Conservation (phyloP, 139 green algal genomes). For the Chlorella sorokiniana region DNA sequence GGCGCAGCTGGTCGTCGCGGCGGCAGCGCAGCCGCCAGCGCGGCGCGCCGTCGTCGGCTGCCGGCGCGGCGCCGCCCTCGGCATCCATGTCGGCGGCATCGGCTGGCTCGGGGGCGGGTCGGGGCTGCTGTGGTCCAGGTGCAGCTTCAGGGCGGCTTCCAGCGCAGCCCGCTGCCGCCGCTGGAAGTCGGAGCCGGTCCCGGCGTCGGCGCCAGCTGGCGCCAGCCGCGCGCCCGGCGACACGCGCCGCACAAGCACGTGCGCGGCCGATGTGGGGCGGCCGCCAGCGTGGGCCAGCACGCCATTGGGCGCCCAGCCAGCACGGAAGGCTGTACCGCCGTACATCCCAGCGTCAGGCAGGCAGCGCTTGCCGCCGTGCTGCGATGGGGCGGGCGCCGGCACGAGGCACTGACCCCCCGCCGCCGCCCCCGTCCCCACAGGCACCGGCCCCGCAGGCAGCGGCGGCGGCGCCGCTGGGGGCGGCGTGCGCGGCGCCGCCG, state of each 20-base stretch:
- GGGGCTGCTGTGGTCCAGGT: constrained; percentile 46
- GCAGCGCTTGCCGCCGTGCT: constrained; percentile 17
- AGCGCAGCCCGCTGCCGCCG: constrained; percentile 33
- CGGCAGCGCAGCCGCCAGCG: constrained; percentile 49
- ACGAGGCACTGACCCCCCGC: constrained; percentile 16
- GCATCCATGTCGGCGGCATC: not conserved
- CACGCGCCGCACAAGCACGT: constrained; percentile 28
- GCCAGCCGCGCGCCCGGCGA: constrained; percentile 21
- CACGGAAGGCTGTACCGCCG: constrained; percentile 72
- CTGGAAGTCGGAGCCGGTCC: not conserved
- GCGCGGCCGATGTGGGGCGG: constrained; percentile 15
- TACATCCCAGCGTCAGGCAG: constrained; percentile 68
- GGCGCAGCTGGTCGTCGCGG: constrained; percentile 27
- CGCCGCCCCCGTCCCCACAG: not conserved
- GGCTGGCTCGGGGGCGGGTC: not conserved
- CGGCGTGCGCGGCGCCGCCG: not conserved
- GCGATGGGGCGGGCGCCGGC: not conserved
- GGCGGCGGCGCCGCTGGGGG: constrained; percentile 6
- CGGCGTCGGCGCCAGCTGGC: not conserved
- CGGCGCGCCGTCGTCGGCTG: constrained; percentile 1
- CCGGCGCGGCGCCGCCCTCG: not conserved
- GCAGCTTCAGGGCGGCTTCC: constrained; percentile 44
- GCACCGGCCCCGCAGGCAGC: not conserved
- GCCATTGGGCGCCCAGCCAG: constrained; percentile 74
- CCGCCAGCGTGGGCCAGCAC: constrained; percentile 49